Conservation (phyloP, 177 flowering plant genomes). For the Vitis hybrid region DNA sequence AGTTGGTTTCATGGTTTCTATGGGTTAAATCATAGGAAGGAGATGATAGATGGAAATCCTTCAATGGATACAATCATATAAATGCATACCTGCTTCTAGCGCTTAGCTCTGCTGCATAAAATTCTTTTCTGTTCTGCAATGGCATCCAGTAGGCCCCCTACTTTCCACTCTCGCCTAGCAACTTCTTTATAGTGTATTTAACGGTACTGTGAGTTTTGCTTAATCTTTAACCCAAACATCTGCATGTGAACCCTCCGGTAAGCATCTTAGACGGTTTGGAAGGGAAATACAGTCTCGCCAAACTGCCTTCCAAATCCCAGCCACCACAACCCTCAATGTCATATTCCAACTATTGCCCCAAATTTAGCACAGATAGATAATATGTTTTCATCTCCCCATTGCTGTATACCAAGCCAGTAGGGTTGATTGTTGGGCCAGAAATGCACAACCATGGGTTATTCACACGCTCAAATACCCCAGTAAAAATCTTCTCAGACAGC, state of each 20-base stretch:
- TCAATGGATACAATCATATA: no score
- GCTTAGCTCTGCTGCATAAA: slow-evolving; percentile 44
- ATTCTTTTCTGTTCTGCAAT: slow-evolving; percentile 43
- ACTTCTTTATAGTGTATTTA: slow-evolving; percentile 72
- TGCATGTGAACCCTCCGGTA: slow-evolving; percentile 72
- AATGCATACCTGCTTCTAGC: slow-evolving; percentile 64
- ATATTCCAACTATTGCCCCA: slow-evolving; percentile 80
- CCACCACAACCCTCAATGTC: slow-evolving; percentile 40
- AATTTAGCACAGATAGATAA: slow-evolving; percentile 63
- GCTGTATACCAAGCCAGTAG: slow-evolving; percentile 82
- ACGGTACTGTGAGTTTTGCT: slow-evolving; percentile 85
- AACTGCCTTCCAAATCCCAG: slow-evolving; percentile 65
- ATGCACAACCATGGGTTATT: slow-evolving; percentile 84
- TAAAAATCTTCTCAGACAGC: slow-evolving; percentile 56
- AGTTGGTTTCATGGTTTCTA: no score
- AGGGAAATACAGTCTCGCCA: slow-evolving; percentile 41
- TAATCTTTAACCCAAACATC: slow-evolving; percentile 68
- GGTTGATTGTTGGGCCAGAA: slow-evolving; percentile 86
- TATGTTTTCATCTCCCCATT: slow-evolving; percentile 60
- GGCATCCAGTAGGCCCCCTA: slow-evolving; percentile 39
- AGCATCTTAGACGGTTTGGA: slow-evolving; percentile 61
- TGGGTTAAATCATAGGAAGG: no score
- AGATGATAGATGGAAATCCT: no score
- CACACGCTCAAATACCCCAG: slow-evolving; percentile 39
- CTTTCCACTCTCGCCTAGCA: slow-evolving; percentile 58